Evolutionary conservation across 352 stramenopile species (phyloP).

Genomic region (Phytophthora sp.): DNA sequence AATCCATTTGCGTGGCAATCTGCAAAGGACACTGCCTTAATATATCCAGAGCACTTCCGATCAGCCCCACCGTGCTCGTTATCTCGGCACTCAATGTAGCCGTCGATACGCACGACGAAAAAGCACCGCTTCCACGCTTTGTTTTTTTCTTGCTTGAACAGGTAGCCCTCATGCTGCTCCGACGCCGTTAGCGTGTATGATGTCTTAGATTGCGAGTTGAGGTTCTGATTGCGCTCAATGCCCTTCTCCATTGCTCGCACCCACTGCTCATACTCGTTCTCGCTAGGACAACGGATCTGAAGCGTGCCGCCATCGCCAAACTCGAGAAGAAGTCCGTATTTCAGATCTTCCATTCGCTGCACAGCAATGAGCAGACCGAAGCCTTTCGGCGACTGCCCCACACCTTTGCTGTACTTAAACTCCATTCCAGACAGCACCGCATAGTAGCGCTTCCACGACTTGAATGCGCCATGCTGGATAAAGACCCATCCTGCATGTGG

Average conservation of each 20-base stretch:
- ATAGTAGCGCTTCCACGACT: conserved; percentile 75
- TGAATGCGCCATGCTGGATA: conserved; percentile 65
- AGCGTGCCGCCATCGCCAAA: conserved; percentile 54
- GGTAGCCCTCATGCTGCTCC: conserved; percentile 71
- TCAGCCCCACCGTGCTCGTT: conserved; percentile 48
- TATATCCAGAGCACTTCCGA: conserved; percentile 62
- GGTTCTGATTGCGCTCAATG: conserved; percentile 59
- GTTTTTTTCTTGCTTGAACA: conserved; percentile 70
- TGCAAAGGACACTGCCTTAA: conserved; percentile 72
- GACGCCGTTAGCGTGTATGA: conserved; percentile 70
- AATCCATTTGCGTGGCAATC: conserved; percentile 76
- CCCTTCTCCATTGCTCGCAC: conserved; percentile 48
- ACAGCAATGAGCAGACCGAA: conserved; percentile 65
- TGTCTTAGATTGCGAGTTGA: conserved; percentile 66
- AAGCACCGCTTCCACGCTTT: conserved; percentile 63
- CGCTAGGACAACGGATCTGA: conserved; percentile 50
- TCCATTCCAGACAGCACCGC: conserved; percentile 72
- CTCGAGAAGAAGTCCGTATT: conserved; percentile 58
- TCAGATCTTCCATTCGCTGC: conserved; percentile 47
- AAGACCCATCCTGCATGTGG: conserved; percentile 73
- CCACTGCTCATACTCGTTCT: conserved; percentile 62
- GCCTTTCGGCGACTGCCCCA: conserved; percentile 65
- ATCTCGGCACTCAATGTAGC: conserved; percentile 74
- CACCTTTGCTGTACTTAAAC: conserved; percentile 76
- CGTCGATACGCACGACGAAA: conserved; percentile 72